Percentiles rank a stretch among this genome's conserved stretches.
phyloP scores from a whole-genome alignment of 306 rosid species.

The Begonia peltatifolia region DNA sequence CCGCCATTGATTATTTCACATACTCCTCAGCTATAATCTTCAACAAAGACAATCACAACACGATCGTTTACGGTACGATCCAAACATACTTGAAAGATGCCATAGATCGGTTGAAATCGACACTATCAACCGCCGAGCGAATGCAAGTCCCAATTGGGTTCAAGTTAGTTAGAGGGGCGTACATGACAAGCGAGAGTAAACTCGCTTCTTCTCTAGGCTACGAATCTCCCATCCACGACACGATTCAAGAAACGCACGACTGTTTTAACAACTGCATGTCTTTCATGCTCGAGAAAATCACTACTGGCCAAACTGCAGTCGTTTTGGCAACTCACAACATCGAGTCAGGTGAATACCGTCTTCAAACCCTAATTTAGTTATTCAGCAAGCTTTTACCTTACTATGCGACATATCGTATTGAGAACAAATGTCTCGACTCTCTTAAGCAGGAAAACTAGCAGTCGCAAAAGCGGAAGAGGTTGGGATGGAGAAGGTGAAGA shows the following conservation, averaged over 20 bases:
- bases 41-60: constrained; percentile 30
- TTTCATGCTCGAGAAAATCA: constrained; percentile 51
- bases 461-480: constrained; percentile 57
- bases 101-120: constrained; percentile 37
- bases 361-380: background rate
- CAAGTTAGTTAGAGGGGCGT: constrained; percentile 88
- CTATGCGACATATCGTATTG: no score
- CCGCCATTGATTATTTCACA: constrained; percentile 82
- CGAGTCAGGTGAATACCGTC: constrained; percentile 45
- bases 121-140: constrained; percentile 32
- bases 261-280: constrained; percentile 63
- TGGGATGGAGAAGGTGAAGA: constrained; percentile 60
- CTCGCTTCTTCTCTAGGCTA: constrained; percentile 48
- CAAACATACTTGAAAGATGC: constrained; percentile 86
- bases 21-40: constrained; percentile 47
- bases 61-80: constrained; percentile 51
- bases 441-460: constrained; percentile 49
- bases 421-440: no score
- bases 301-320: constrained; percentile 40
- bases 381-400: no score
- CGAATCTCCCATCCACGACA: constrained; percentile 61
- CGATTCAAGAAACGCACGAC: constrained; percentile 51
- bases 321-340: constrained; percentile 83
- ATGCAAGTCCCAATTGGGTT: constrained; percentile 66
- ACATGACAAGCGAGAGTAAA: constrained; percentile 58